Percentiles rank a stretch among this genome's conserved stretches.
Conservation (phyloP, 2,329 filamentous ascomycete species). For the Hirsutella thompsonii region DNA sequence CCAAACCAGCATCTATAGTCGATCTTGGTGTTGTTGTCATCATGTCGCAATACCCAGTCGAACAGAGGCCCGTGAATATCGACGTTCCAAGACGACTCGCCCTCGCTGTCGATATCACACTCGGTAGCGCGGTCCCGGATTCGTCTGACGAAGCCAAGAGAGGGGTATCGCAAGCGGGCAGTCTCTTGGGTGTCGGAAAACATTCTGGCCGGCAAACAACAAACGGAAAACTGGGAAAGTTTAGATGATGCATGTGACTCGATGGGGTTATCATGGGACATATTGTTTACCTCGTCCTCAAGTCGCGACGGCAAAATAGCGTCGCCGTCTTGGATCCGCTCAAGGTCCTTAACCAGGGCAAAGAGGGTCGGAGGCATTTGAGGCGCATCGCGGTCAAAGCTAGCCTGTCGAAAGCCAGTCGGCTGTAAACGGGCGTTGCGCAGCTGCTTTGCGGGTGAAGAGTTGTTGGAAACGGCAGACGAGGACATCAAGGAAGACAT, state of each 20-base stretch:
- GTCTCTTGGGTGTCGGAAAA: background rate
- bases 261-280: background rate
- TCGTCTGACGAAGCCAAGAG: background rate
- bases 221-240: background rate
- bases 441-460: background rate
- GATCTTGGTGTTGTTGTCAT: background rate
- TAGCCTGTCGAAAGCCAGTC: background rate
- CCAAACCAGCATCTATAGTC: background rate
- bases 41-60: slow-evolving; percentile 5
- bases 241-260: background rate
- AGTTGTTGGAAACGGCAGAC: background rate
- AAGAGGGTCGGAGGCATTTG: background rate
- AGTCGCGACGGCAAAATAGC: background rate
- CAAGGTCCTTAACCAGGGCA: background rate
- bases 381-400: background rate
- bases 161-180: background rate
- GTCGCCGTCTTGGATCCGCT: background rate
- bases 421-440: background rate
- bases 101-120: slow-evolving; percentile 5
- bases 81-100: slow-evolving; percentile 7
- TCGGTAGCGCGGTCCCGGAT: slow-evolving; percentile 1
- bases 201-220: background rate
- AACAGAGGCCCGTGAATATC: slow-evolving; percentile 6
- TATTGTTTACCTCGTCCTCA: background rate
- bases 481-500: background rate